These are phyloP conservation scores for Durio zibethinus DNA, from an alignment of 345 rosid genomes.

Conservation along the genomic window DNA sequence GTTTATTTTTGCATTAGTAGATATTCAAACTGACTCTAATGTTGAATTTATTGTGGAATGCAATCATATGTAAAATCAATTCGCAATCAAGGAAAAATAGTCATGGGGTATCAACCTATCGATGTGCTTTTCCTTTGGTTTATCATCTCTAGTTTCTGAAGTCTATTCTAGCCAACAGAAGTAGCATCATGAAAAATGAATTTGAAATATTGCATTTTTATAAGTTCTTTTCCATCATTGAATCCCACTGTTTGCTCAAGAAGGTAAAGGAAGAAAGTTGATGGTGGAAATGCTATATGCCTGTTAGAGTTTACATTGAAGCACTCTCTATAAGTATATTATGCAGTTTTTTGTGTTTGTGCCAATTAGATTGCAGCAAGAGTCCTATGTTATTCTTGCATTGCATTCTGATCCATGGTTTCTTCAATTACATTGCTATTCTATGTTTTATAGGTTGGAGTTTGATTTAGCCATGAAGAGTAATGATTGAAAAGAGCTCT, in stretches of 20 bases:
- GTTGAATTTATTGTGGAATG: neutral
- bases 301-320: neutral
- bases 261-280: neutral
- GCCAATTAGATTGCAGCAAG: neutral
- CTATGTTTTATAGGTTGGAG: conserved; percentile 64
- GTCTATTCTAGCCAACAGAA: neutral
- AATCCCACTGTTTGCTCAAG: neutral
- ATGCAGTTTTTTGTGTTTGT: neutral
- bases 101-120: neutral
- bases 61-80: neutral
- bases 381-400: neutral
- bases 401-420: conserved; percentile 5
- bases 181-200: neutral
- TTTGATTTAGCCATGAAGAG: conserved; percentile 98
- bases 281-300: neutral
- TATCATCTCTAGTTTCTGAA: neutral
- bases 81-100: neutral
- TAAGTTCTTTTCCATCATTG: neutral
- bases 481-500: conserved; percentile 98
- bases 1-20: neutral
- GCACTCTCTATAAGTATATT: neutral
- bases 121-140: neutral
- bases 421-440: conserved; percentile 8
- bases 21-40: neutral
- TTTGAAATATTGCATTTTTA: neutral